Base-by-base conservation (phyloP, 2,329 filamentous ascomycete genomes). In the Colletotrichum coccodes region DNA sequence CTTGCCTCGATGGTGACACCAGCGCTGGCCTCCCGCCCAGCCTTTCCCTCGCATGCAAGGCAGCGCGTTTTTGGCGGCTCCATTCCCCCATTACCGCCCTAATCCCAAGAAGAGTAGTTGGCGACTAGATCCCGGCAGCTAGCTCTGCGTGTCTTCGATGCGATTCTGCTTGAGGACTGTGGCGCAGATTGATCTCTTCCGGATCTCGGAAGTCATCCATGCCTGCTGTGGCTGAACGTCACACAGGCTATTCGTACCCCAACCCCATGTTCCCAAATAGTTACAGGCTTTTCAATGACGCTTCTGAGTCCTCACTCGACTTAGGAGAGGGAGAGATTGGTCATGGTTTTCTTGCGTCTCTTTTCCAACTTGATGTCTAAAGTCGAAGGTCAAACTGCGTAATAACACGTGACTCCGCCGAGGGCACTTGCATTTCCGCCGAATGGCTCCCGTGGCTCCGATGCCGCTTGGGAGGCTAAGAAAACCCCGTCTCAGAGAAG, bases 381-480 rank as follows among this genome's bases (percentile, higher is more conserved):
- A 14, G 18, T 36, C 18, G 11, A 18, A 23, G 26, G 11, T 18
- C n/a, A 38, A 4, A 23, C 32, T 36, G 53, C 8, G 23, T 32
- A n/a, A 11, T n/a, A 34, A 49, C 66, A 68, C 66, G 66, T 68
- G 66, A 68, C 60, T 34, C n/a, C 23, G 14, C 36, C 8, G 12
- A 49, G 34, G 42, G 58, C 58, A 42, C n/a, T 28, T 56, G 52
- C 38, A 52, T 58, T 50, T 38, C 38, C 32, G 64, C 53, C 42
- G 42, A 49, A 42, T 52, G 64, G 42, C 30, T 47, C 42, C 34
- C 40, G 49, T 18, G 61, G 56, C 67, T 70, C 67, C 67, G 67
- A 70, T 70, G 67, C 67, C 67, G 67, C 65, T 68, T 42, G 53
- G 61, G 54, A 63, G 28, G 61, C 67, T 38, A 61, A 61, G 54